Percentiles rank a stretch among this genome's conserved stretches.
These are phyloP conservation scores for Hanseniaspora hatyaiensis DNA, from an alignment of 805 yeast genomes.

Conservation along the genomic window DNA sequence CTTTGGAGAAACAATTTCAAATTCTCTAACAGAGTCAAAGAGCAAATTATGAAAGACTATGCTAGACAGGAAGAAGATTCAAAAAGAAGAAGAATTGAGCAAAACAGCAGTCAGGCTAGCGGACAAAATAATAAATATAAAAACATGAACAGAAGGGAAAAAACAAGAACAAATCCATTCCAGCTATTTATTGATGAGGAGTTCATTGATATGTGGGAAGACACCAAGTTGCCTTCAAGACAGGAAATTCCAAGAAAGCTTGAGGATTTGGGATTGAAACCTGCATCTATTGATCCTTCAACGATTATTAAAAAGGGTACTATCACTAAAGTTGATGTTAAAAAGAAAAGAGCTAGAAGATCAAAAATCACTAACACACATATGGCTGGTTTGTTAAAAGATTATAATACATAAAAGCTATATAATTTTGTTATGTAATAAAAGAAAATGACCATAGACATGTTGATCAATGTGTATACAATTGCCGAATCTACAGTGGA, in stretches of 20 bases:
- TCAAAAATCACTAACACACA: slow-evolving; percentile 94
- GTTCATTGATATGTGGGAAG: slow-evolving; percentile 71
- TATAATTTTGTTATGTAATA: background rate
- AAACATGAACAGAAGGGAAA: slow-evolving; percentile 17
- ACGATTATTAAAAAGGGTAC: slow-evolving; percentile 58
- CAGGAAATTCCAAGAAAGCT: slow-evolving; percentile 70
- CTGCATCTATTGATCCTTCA: slow-evolving; percentile 97
- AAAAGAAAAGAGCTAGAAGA: slow-evolving; percentile 82
- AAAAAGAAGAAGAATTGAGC: background rate
- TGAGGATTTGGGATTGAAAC: slow-evolving; percentile 78
- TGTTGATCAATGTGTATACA: slow-evolving; percentile 2
- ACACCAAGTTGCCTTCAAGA: slow-evolving; percentile 66
- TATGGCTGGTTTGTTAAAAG: slow-evolving; percentile 89
- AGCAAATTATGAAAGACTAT: slow-evolving; percentile 32
- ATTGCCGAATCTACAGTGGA: slow-evolving; percentile 1
- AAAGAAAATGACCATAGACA: background rate
- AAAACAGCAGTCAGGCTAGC: background rate
- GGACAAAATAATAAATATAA: background rate
- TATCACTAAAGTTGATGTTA: slow-evolving; percentile 46
- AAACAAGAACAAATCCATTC: slow-evolving; percentile 26
- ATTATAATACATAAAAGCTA: slow-evolving; percentile 36
- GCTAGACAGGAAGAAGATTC: slow-evolving; percentile 20
- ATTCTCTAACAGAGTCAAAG: slow-evolving; percentile 40
- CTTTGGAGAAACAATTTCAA: slow-evolving; percentile 66
- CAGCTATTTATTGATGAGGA: slow-evolving; percentile 52